A percentile compares a stretch with the other conserved stretches of the same genome.
phyloP scores from a whole-genome alignment of 2,329 filamentous ascomycete species.

The Tolypocladium amazonense region DNA sequence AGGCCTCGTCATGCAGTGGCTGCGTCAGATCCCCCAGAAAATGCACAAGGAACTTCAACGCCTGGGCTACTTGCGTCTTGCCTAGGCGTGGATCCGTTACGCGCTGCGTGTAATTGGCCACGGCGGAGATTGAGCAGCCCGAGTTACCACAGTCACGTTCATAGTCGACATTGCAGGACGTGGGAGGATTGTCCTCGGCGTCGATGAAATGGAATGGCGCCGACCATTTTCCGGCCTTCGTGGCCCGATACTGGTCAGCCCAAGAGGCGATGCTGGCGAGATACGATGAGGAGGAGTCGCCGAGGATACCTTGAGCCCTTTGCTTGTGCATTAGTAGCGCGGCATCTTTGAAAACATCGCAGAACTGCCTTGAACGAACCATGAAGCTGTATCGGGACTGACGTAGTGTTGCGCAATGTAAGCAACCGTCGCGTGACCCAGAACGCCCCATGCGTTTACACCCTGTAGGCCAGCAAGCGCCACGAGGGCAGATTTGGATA shows the following conservation, averaged over 20 bases:
- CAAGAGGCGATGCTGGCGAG: slow-evolving; percentile 33
- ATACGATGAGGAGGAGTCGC: slow-evolving; percentile 31
- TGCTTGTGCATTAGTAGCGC: not conserved
- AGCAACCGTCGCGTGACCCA: slow-evolving; percentile 43
- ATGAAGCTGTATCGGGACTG: slow-evolving; percentile 21
- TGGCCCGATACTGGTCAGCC: slow-evolving; percentile 35
- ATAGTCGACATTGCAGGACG: slow-evolving; percentile 26
- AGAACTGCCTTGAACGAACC: not conserved
- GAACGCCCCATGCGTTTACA: slow-evolving; percentile 26
- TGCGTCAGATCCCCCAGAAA: slow-evolving; percentile 47
- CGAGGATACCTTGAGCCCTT: slow-evolving; percentile 20
- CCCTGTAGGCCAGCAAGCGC: slow-evolving; percentile 7
- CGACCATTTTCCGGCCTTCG: slow-evolving; percentile 32
- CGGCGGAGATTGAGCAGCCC: slow-evolving; percentile 15
- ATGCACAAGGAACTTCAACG: slow-evolving; percentile 23
- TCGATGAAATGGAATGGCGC: slow-evolving; percentile 42
- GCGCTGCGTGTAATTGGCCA: slow-evolving; percentile 17
- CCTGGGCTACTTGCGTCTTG: slow-evolving; percentile 7
- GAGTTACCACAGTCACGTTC: slow-evolving; percentile 22
- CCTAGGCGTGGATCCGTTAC: slow-evolving; percentile 7
- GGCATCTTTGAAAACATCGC: not conserved
- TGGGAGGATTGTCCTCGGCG: slow-evolving; percentile 27
- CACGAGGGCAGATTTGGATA: slow-evolving; percentile 5
- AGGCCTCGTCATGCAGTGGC: slow-evolving; percentile 41
- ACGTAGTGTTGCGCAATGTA: slow-evolving; percentile 41